phyloP scores from a whole-genome alignment of 176 grass and related monocot genomes.

The Oryza rufipogon region DNA sequence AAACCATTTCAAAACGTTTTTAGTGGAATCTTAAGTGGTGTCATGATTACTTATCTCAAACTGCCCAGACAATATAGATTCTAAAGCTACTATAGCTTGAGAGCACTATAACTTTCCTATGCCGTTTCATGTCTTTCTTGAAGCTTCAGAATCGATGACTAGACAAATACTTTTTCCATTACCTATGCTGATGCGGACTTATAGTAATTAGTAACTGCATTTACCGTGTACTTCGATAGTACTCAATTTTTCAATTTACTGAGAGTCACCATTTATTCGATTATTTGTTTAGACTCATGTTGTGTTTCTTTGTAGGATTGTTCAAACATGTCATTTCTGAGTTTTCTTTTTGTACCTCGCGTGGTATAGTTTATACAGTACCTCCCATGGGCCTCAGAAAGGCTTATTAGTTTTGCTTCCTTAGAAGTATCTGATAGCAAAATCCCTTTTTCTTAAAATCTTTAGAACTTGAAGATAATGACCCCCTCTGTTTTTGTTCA shows the following conservation, averaged over 20 bases:
- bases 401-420: neutral
- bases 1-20: neutral
- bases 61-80: neutral
- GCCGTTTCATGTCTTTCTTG: neutral
- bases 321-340: neutral
- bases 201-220: neutral
- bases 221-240: neutral
- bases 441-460: neutral
- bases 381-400: neutral
- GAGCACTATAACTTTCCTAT: neutral
- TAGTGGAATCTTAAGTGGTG: neutral
- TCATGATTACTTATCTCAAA: neutral
- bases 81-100: neutral
- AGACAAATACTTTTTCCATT: neutral
- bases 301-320: neutral
- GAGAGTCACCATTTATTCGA: neutral
- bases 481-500: slow-evolving; percentile 48
- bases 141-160: neutral
- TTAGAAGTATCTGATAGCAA: neutral
- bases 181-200: neutral
- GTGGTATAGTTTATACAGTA: too few species aligned
- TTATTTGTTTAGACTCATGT: neutral
- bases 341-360: too few species aligned
- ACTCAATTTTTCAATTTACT: neutral
- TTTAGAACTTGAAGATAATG: slow-evolving; percentile 36